phyloP scores from a whole-genome alignment of 805 yeast species.

The Zygotorulaspora sp. region DNA sequence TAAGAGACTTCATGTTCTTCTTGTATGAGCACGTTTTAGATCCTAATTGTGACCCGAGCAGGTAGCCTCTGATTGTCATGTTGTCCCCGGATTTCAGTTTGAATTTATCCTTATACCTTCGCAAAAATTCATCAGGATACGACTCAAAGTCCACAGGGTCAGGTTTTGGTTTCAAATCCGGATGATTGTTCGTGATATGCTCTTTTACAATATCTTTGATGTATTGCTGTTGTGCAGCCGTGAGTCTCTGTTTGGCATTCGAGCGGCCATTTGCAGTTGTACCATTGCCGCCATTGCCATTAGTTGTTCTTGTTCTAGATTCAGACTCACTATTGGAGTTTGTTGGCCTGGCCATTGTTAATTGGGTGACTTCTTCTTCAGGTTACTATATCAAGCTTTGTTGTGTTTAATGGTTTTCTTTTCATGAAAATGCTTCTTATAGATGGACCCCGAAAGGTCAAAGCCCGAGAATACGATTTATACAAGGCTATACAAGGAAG shows the following conservation, averaged over 20 bases:
- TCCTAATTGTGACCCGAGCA: conserved; percentile 70
- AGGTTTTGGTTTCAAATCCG: conserved; percentile 46
- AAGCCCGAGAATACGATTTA: too few species aligned
- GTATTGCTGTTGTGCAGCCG: conserved; percentile 63
- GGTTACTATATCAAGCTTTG: too few species aligned
- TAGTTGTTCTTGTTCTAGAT: conserved; percentile 18
- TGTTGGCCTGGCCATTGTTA: conserved; percentile 20
- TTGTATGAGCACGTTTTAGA: conserved; percentile 49
- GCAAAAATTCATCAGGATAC: conserved; percentile 57
- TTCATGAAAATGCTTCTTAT: too few species aligned
- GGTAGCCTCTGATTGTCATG: conserved; percentile 62
- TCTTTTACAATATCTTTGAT: conserved; percentile 56
- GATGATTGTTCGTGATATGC: conserved; percentile 72
- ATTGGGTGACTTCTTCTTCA: conserved; percentile 1
- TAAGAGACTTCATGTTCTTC: conserved; percentile 18
- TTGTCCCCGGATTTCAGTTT: conserved; percentile 54
- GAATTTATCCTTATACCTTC: conserved; percentile 63
- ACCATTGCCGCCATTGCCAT: conserved; percentile 10
- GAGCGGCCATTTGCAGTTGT: conserved; percentile 52
- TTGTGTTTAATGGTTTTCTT: too few species aligned
- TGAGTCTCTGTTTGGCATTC: conserved; percentile 40
- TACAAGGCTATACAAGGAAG: too few species aligned
- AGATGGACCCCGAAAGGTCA: too few species aligned
- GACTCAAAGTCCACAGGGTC: conserved; percentile 67
- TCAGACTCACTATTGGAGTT: conserved; percentile 33